A percentile compares a stretch with the other conserved stretches of the same genome.
phyloP scores from a whole-genome alignment of 176 grass and related monocot species.

The Bothriochloa decipiens region DNA sequence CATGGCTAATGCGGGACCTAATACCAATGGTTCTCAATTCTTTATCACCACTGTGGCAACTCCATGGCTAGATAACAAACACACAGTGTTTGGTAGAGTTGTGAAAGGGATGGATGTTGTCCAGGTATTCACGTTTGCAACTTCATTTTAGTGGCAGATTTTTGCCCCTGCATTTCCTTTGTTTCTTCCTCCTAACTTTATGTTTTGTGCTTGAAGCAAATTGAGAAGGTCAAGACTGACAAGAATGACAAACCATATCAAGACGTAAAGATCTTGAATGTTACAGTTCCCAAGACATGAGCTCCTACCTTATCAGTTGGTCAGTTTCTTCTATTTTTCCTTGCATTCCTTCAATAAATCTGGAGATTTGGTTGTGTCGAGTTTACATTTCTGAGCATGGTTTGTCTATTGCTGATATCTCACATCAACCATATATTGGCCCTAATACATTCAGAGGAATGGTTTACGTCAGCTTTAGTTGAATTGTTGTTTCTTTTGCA shows the following conservation, averaged over 20 bases:
- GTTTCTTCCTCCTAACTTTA: slow-evolving; percentile 26
- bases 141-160: slow-evolving; percentile 6
- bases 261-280: slow-evolving; percentile 97
- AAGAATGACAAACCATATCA: slow-evolving; percentile 99
- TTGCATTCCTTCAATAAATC: neutral
- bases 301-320: slow-evolving; percentile 1
- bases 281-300: slow-evolving; percentile 92
- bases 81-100: slow-evolving; percentile 96
- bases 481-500: neutral
- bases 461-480: neutral
- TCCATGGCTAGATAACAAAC: slow-evolving; percentile 98
- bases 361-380: neutral
- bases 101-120: slow-evolving; percentile 99
- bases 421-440: neutral
- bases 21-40: slow-evolving; percentile 97
- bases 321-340: neutral
- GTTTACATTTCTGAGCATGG: neutral
- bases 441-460: neutral
- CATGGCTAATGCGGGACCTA: slow-evolving; percentile 98
- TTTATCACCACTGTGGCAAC: slow-evolving; percentile 98
- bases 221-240: slow-evolving; percentile 96
- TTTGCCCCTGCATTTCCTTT: neutral
- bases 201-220: slow-evolving; percentile 58
- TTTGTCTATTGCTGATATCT: neutral
- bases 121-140: slow-evolving; percentile 59